Conservation (phyloP, 257 asterid species). For the Vinca minor region DNA sequence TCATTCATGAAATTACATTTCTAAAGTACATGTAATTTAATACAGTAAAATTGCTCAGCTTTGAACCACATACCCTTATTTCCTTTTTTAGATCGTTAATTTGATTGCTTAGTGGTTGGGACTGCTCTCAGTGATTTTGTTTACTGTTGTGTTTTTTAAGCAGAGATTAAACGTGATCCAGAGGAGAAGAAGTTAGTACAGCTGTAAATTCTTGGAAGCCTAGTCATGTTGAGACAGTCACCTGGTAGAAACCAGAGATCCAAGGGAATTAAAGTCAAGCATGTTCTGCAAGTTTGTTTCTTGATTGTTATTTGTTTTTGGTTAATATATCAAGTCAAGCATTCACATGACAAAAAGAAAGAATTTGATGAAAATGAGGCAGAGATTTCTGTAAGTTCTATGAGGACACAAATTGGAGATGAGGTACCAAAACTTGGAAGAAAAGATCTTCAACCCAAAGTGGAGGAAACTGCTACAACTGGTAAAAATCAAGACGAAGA, state of each 20-base stretch:
- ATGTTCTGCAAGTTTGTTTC: slow-evolving; percentile 61
- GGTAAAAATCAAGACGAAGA: slow-evolving; percentile 35
- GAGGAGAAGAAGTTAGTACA: slow-evolving; percentile 14
- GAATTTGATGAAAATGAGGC: slow-evolving; percentile 58
- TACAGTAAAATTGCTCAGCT: neutral
- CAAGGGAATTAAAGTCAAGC: slow-evolving; percentile 54
- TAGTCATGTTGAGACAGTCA: slow-evolving; percentile 70
- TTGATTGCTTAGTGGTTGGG: neutral
- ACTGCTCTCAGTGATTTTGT: neutral
- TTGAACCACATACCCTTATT: neutral
- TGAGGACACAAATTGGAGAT: slow-evolving; percentile 13
- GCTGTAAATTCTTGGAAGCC: slow-evolving; percentile 6
- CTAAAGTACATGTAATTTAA: neutral
- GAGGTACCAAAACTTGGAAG: slow-evolving; percentile 55
- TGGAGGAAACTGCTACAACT: slow-evolving; percentile 27
- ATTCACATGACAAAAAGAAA: slow-evolving; percentile 65
- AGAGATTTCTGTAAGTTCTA: slow-evolving; percentile 23
- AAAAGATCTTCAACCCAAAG: slow-evolving; percentile 43
- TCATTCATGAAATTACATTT: neutral
- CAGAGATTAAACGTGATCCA: slow-evolving; percentile 18
- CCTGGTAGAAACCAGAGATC: slow-evolving; percentile 72
- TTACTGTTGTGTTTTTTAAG: neutral
- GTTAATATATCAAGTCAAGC: slow-evolving; percentile 89
- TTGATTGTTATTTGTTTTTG: slow-evolving; percentile 82
- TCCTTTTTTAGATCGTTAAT: neutral